Evolutionary conservation across 2,329 filamentous ascomycete genomes (phyloP), one percentile per base, ranked within the genome.

Genomic region (Penicillium sp.): DNA sequence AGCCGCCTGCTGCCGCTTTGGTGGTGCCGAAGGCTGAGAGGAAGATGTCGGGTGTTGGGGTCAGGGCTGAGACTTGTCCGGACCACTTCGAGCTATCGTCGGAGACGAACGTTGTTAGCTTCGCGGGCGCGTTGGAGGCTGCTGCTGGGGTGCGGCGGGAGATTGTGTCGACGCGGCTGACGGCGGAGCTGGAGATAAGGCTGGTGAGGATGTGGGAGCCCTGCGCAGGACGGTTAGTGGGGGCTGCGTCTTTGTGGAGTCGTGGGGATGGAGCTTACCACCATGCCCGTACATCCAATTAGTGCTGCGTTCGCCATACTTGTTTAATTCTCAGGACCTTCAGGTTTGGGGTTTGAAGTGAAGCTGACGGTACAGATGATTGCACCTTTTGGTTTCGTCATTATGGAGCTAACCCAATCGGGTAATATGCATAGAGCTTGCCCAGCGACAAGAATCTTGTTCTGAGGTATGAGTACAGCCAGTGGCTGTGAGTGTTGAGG

Each of bases 1-100:
- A 78, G 56, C 89, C 82, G 59, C 93, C 93, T 0, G 91, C 92
- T 13, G 82, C 81, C 0, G 80, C 88, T 49, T 87, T 85, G 0
- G 93, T 97, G 2, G 91, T 96, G 56, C 88, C 93, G 1, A 97
- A 82, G 1, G 85, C 85, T 2, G 90, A 92, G 77, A 93, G 86
- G 77, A 95, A 87, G 62, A 89, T 79, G 1, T 79, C 72, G 0
- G 90, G 87, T 0, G 79, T 60, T 0, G 87, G 84, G 0, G 77
- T 69, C 46, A 89, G 75, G 33, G 78, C 74, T 7, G 80, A 70
- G 49, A 95, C 82, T 64, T 82, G 77, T 10, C 79, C 64, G 2
- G 85, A 76, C 93, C 92, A 97, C 69, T 83, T 81, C 8, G 83
- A 73, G 1, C 85, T 86, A 72, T 96, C 90, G 64, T 82, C 63